Conservation (phyloP, 2,329 filamentous ascomycete genomes). For the Coniochaeta hoffmannii region DNA sequence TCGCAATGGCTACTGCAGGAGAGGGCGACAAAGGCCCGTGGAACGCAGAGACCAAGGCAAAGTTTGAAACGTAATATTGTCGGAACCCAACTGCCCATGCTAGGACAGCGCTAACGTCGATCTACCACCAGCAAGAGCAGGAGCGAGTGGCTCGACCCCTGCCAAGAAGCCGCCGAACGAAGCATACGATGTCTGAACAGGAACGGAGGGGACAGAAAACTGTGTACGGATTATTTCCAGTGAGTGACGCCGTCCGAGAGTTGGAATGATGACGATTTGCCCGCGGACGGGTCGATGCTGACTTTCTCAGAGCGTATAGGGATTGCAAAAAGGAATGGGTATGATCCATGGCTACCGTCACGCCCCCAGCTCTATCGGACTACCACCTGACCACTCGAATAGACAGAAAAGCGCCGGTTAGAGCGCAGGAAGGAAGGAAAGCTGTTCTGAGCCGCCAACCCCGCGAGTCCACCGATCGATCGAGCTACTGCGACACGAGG, state of each 20-base stretch:
- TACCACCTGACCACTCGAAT: background rate
- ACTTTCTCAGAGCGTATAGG: slow-evolving; percentile 65
- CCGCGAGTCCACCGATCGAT: background rate
- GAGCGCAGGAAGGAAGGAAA: slow-evolving; percentile 17
- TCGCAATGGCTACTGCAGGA: background rate
- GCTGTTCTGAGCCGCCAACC: slow-evolving; percentile 8
- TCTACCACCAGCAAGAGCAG: slow-evolving; percentile 62
- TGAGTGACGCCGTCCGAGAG: slow-evolving; percentile 35
- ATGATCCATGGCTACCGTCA: slow-evolving; percentile 19
- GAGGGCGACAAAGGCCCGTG: slow-evolving; percentile 36
- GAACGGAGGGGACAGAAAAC: slow-evolving; percentile 77
- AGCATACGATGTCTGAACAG: slow-evolving; percentile 85
- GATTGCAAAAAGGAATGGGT: slow-evolving; percentile 97
- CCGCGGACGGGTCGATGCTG: slow-evolving; percentile 1
- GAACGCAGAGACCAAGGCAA: slow-evolving; percentile 51
- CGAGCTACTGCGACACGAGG: background rate
- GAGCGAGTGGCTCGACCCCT: slow-evolving; percentile 91
- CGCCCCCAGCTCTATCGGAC: background rate
- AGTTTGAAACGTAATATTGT: slow-evolving; percentile 50
- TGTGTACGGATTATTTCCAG: slow-evolving; percentile 97
- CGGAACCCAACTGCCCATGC: slow-evolving; percentile 1
- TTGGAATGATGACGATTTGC: too few species aligned
- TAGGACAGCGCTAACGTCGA: background rate
- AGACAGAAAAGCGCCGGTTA: slow-evolving; percentile 21
- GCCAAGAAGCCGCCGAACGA: slow-evolving; percentile 79